A percentile compares a stretch with the other conserved stretches of the same genome.
These are phyloP conservation scores for Arachnomyces sp. DNA, from an alignment of 2,329 filamentous ascomycete species.

Conservation along the genomic window DNA sequence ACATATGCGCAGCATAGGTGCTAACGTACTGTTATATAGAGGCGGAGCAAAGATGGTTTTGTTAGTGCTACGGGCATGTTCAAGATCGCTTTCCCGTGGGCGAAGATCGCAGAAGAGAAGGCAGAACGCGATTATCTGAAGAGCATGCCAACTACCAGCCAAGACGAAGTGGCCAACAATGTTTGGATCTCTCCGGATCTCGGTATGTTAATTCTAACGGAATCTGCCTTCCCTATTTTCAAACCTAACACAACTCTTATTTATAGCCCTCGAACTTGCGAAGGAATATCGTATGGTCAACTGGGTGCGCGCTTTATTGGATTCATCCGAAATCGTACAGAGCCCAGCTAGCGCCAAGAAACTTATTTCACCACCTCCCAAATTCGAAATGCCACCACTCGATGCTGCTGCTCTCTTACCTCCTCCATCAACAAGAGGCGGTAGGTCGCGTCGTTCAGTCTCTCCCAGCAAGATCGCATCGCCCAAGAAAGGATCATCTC, in stretches of 20 bases:
- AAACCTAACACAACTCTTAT: slow-evolving; percentile 10
- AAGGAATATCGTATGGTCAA: slow-evolving; percentile 76
- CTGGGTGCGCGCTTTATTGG: slow-evolving; percentile 89
- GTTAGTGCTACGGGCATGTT: slow-evolving; percentile 63
- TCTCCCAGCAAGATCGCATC: slow-evolving; percentile 47
- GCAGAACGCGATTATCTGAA: slow-evolving; percentile 68
- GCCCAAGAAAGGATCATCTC: slow-evolving; percentile 48
- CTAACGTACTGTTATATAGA: slow-evolving; percentile 26
- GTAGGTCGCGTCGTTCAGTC: slow-evolving; percentile 51
- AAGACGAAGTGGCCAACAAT: slow-evolving; percentile 90
- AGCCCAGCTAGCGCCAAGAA: slow-evolving; percentile 61
- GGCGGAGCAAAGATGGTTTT: slow-evolving; percentile 57
- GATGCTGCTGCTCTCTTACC: slow-evolving; percentile 27
- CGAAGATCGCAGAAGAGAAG: slow-evolving; percentile 50
- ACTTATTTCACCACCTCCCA: slow-evolving; percentile 72
- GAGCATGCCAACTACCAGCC: slow-evolving; percentile 67
- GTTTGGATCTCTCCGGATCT: slow-evolving; percentile 83
- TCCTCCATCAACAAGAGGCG: slow-evolving; percentile 27
- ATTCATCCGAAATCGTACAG: slow-evolving; percentile 69
- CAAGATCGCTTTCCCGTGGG: slow-evolving; percentile 60
- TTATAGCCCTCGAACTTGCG: slow-evolving; percentile 67
- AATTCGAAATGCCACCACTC: slow-evolving; percentile 54
- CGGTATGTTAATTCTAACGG: slow-evolving; percentile 38
- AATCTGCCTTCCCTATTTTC: slow-evolving; percentile 3
- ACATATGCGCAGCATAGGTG: not conserved